phyloP scores from a whole-genome alignment of 106 monocot species.

The Phalaenopsis aphrodite region DNA sequence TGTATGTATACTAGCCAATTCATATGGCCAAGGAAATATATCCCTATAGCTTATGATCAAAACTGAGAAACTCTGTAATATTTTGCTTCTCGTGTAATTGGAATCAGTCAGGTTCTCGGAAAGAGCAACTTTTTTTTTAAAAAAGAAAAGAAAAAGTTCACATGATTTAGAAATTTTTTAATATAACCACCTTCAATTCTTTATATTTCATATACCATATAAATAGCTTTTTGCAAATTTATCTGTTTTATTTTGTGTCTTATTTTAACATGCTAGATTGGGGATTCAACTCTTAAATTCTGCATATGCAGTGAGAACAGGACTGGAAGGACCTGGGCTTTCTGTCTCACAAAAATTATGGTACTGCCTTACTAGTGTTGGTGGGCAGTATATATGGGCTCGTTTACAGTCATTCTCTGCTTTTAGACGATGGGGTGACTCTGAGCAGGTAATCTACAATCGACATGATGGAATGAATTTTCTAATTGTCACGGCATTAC shows the following conservation, averaged over 20 bases:
- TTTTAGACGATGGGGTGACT: conserved; percentile 94
- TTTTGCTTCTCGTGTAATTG: too few species aligned
- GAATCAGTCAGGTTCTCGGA: too few species aligned
- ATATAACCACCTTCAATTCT: neutral
- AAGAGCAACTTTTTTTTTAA: neutral
- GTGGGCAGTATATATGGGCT: conserved; percentile 90
- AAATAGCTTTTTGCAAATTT: neutral
- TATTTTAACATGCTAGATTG: neutral
- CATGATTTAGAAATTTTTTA: neutral
- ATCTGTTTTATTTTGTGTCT: neutral
- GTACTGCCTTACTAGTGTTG: conserved; percentile 79
- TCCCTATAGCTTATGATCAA: too few species aligned
- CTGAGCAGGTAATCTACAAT: conserved; percentile 63
- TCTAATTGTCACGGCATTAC: neutral
- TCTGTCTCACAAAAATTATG: conserved; percentile 86
- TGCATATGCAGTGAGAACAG: conserved; percentile 73
- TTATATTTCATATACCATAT: neutral
- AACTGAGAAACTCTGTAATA: too few species aligned
- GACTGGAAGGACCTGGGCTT: conserved; percentile 94
- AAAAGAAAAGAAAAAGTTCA: too few species aligned
- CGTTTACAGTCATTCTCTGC: conserved; percentile 95
- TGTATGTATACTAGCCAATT: too few species aligned
- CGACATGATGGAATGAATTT: neutral
- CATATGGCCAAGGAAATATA: too few species aligned
- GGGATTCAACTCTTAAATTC: neutral